These are phyloP conservation scores for Ceratobasidium theobromae DNA, from an alignment of 1,284 basidiomycete species.

Conservation along the genomic window DNA sequence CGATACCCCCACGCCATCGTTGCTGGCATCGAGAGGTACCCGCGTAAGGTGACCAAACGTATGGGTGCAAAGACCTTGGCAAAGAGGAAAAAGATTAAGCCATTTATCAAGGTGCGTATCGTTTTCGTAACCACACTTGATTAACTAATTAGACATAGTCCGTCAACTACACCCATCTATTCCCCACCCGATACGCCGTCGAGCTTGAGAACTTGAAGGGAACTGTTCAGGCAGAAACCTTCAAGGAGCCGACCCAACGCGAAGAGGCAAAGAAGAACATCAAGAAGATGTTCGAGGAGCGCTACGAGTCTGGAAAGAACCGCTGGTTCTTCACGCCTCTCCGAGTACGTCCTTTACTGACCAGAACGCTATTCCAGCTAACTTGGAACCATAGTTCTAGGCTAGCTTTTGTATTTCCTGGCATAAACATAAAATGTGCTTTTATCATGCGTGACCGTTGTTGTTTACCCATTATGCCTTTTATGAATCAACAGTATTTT, in stretches of 20 bases:
- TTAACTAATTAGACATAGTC: constrained; percentile 49
- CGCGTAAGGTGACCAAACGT: constrained; percentile 90
- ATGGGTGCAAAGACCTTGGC: constrained; percentile 95
- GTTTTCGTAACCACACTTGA: not conserved
- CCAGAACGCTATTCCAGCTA: not conserved
- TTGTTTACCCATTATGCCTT: constrained; percentile 17
- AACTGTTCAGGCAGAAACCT: constrained; percentile 77
- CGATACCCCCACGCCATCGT: constrained; percentile 96
- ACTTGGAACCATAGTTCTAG: constrained; percentile 3
- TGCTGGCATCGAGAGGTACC: constrained; percentile 95
- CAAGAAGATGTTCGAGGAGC: constrained; percentile 93
- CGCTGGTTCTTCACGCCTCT: constrained; percentile 90
- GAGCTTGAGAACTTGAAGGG: constrained; percentile 93
- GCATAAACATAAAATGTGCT: constrained; percentile 15
- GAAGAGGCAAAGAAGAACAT: constrained; percentile 93
- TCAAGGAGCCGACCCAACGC: constrained; percentile 92
- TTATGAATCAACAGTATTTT: constrained; percentile 22
- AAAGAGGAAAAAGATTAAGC: constrained; percentile 92
- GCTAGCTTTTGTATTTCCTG: not conserved
- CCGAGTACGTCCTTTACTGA: constrained; percentile 54
- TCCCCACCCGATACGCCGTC: constrained; percentile 95
- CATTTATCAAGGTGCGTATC: constrained; percentile 91
- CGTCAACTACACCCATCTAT: constrained; percentile 95
- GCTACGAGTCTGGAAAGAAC: constrained; percentile 89
- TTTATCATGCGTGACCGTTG: constrained; percentile 11